A percentile compares a stretch with the other conserved stretches of the same genome.
phyloP scores from a whole-genome alignment of 2,329 filamentous ascomycete species.

The Neofusicoccum cordaticola region DNA sequence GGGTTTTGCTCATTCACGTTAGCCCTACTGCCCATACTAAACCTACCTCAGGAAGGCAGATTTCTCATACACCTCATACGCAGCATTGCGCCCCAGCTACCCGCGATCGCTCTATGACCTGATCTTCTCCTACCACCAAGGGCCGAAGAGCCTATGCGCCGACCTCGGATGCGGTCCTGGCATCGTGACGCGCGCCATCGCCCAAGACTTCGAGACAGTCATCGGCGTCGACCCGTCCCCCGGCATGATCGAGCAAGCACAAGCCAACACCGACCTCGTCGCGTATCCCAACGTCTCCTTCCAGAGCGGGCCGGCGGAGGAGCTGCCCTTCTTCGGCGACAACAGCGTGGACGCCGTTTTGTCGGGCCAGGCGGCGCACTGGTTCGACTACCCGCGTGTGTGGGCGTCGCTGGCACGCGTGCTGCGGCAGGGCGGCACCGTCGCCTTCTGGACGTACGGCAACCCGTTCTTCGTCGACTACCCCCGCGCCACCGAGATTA shows the following conservation, averaged over 20 bases:
- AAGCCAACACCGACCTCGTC: slow-evolving; percentile 21
- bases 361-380: slow-evolving; percentile 60
- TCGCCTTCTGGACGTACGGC: slow-evolving; percentile 67
- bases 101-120: slow-evolving; percentile 54
- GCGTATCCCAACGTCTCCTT: slow-evolving; percentile 47
- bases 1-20: neutral
- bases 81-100: slow-evolving; percentile 59
- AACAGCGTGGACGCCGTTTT: slow-evolving; percentile 52
- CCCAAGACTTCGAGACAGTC: slow-evolving; percentile 51
- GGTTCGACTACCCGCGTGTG: slow-evolving; percentile 59
- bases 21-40: slow-evolving; percentile 38
- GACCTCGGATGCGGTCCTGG: slow-evolving; percentile 67
- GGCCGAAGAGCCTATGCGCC: slow-evolving; percentile 40
- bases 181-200: slow-evolving; percentile 54
- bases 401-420: slow-evolving; percentile 58
- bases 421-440: slow-evolving; percentile 53
- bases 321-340: slow-evolving; percentile 50
- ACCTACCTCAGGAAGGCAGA: slow-evolving; percentile 48
- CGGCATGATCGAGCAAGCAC: slow-evolving; percentile 50
- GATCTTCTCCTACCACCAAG: slow-evolving; percentile 54
- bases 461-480: slow-evolving; percentile 59
- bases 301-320: slow-evolving; percentile 52
- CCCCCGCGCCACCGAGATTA: slow-evolving; percentile 51
- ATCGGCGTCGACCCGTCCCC: slow-evolving; percentile 57
- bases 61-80: slow-evolving; percentile 58